These are phyloP conservation scores for Ogataea glucozyma DNA, from an alignment of 805 yeast genomes.

Conservation along the genomic window DNA sequence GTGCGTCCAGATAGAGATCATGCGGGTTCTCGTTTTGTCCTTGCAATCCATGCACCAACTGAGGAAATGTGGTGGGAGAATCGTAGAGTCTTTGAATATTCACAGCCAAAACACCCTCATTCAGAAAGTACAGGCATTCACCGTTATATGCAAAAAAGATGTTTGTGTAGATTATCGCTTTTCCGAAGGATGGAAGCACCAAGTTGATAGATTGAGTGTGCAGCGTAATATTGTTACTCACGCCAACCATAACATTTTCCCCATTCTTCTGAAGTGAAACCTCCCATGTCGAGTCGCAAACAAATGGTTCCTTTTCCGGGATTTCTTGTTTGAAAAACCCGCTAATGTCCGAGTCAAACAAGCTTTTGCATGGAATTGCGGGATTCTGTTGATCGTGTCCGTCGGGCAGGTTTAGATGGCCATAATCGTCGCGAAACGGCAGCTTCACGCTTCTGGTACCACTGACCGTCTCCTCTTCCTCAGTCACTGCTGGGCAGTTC, in stretches of 20 bases:
- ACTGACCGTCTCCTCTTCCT: neutral
- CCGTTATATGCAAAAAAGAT: conserved; percentile 70
- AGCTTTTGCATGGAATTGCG: conserved; percentile 71
- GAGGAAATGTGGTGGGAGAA: conserved; percentile 18
- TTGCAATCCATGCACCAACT: conserved; percentile 2
- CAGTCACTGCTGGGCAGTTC: neutral
- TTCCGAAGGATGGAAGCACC: conserved; percentile 63
- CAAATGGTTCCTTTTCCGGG: neutral
- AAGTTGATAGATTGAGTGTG: conserved; percentile 44
- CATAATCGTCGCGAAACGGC: conserved; percentile 63
- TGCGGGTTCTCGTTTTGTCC: conserved; percentile 37
- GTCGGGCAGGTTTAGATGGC: conserved; percentile 42
- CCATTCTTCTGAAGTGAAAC: neutral
- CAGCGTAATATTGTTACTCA: neutral
- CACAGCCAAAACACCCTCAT: conserved; percentile 66
- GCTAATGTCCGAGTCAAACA: conserved; percentile 71
- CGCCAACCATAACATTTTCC: neutral
- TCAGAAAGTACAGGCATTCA: conserved; percentile 75
- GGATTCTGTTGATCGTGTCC: conserved; percentile 58
- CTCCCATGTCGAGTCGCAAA: neutral
- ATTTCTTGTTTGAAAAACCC: conserved; percentile 29
- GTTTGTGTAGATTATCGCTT: conserved; percentile 65
- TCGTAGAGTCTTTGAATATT: conserved; percentile 59
- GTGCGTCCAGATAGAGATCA: conserved; percentile 54
- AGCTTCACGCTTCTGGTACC: conserved; percentile 37